A percentile compares a stretch with the other conserved stretches of the same genome.
Conservation (phyloP, 139 green algal species). For the Chlamydomonas sp. region DNA sequence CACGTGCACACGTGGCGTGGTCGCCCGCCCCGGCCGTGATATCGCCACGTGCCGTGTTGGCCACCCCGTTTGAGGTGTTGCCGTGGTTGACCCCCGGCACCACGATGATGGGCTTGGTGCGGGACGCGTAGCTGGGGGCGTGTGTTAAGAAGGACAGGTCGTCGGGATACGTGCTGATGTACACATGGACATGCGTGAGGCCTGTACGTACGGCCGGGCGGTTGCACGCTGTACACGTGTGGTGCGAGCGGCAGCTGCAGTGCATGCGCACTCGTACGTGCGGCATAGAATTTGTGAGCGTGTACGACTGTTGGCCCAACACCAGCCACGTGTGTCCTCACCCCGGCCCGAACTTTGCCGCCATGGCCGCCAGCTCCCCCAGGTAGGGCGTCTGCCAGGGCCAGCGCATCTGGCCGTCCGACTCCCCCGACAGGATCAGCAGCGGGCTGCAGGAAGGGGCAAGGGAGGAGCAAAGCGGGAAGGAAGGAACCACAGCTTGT, state of each 20-base stretch:
- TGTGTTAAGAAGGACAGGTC: neutral
- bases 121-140: constrained; percentile 23
- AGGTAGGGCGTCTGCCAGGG: constrained; percentile 23
- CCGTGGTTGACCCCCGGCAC: constrained; percentile 34
- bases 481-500: neutral
- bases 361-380: constrained; percentile 15
- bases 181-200: no score
- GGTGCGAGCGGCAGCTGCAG: no score
- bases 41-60: constrained; percentile 11
- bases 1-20: neutral
- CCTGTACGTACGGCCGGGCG: no score
- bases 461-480: neutral
- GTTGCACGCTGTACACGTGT: no score
- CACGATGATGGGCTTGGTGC: constrained; percentile 21
- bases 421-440: constrained; percentile 27
- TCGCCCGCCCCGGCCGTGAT: neutral
- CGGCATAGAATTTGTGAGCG: no score
- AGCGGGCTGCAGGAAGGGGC: constrained; percentile 20
- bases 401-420: constrained; percentile 48
- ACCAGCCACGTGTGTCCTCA: neutral
- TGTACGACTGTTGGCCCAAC: neutral
- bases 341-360: constrained; percentile 31
- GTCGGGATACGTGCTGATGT: no score
- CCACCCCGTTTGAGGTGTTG: constrained; percentile 5
- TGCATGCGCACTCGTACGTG: no score